Conservation (phyloP, 768 basidiomycete genomes). For the Naematelia encephala region DNA sequence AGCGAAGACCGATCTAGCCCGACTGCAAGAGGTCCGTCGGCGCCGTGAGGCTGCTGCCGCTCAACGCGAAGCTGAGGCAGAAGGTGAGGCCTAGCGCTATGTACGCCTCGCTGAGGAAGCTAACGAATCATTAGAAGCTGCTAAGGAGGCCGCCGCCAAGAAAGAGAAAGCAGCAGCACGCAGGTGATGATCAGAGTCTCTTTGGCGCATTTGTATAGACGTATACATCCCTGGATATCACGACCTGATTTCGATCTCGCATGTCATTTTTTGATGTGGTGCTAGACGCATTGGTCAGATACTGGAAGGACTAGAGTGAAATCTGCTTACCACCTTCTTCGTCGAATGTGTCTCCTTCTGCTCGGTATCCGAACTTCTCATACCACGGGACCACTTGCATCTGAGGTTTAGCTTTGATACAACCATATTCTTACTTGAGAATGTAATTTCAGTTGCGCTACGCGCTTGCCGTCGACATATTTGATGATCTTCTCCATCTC, state of each 20-base stretch:
- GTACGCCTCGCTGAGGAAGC: neutral
- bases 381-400: constrained; percentile 44
- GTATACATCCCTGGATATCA: constrained; percentile 1
- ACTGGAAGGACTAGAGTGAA: neutral
- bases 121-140: constrained; percentile 32
- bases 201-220: neutral
- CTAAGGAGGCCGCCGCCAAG: constrained; percentile 41
- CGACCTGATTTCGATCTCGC: constrained; percentile 14
- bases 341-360: constrained; percentile 39
- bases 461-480: constrained; percentile 3
- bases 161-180: constrained; percentile 31
- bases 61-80: constrained; percentile 81
- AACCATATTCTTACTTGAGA: constrained; percentile 21
- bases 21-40: constrained; percentile 77
- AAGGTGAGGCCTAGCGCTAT: constrained; percentile 58
- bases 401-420: constrained; percentile 3
- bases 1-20: constrained; percentile 80
- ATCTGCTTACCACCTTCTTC: constrained; percentile 45
- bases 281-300: constrained; percentile 10
- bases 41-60: constrained; percentile 85
- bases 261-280: constrained; percentile 36
- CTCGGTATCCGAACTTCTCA: constrained; percentile 36
- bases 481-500: constrained; percentile 12
- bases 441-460: constrained; percentile 20
- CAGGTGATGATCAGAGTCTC: neutral